phyloP scores from a whole-genome alignment of 257 asterid species.

The Cynanchum wilfordii region DNA sequence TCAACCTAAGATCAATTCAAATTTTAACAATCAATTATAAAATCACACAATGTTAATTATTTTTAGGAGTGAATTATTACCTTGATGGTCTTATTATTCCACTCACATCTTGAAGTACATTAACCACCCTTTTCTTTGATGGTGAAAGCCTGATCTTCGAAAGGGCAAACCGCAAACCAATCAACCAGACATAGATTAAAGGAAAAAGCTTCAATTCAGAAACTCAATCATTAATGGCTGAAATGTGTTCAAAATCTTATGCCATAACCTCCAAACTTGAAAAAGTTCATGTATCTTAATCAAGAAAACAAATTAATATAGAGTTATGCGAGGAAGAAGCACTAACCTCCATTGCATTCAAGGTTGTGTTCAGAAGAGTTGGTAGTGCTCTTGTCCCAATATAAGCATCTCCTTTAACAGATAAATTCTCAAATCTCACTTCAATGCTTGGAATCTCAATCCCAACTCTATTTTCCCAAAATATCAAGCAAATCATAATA shows the following conservation, averaged over 20 bases:
- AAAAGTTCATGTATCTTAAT: too few species aligned
- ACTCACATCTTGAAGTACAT: slow-evolving; percentile 22
- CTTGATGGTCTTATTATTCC: slow-evolving; percentile 13
- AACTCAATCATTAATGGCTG: background rate
- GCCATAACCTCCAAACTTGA: too few species aligned
- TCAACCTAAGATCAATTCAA: slow-evolving; percentile 25
- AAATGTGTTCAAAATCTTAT: too few species aligned
- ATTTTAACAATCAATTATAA: background rate
- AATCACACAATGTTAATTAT: background rate
- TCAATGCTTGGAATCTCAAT: slow-evolving; percentile 78
- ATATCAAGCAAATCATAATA: too few species aligned
- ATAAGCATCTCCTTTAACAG: slow-evolving; percentile 79
- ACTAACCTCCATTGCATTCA: slow-evolving; percentile 68
- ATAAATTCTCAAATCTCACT: slow-evolving; percentile 68
- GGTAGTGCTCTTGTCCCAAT: slow-evolving; percentile 82
- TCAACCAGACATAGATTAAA: slow-evolving; percentile 1
- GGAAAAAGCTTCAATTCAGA: slow-evolving; percentile 22
- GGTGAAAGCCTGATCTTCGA: slow-evolving; percentile 43
- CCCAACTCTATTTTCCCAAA: slow-evolving; percentile 50
- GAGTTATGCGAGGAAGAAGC: too few species aligned
- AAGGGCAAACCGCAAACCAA: slow-evolving; percentile 32
- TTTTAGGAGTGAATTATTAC: too few species aligned
- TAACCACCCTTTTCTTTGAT: slow-evolving; percentile 31
- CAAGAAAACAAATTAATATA: too few species aligned
- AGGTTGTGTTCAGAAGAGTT: slow-evolving; percentile 69